phyloP scores from a whole-genome alignment of 805 yeast genomes.

The Starmerella apis region DNA sequence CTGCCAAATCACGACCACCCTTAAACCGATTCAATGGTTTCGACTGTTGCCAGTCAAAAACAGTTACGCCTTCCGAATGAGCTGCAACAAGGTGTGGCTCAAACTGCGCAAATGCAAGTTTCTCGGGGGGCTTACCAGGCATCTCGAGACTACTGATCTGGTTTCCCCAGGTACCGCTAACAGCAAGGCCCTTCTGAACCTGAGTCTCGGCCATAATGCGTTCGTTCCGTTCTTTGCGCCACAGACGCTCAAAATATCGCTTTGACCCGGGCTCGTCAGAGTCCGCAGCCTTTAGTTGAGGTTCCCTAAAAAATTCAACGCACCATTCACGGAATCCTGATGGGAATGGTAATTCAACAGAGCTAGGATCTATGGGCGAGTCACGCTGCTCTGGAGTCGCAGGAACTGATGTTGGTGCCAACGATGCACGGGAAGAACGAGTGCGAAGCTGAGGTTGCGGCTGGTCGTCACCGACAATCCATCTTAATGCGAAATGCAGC shows the following conservation, averaged over 20 bases:
- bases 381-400: not conserved
- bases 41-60: conserved; percentile 74
- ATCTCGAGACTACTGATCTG: conserved; percentile 54
- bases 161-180: conserved; percentile 77
- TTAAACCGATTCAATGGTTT: conserved; percentile 52
- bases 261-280: conserved; percentile 86
- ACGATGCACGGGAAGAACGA: not conserved
- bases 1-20: conserved; percentile 82
- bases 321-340: conserved; percentile 36
- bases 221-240: conserved; percentile 89
- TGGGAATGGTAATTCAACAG: conserved; percentile 28
- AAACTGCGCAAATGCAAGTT: conserved; percentile 77
- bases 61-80: conserved; percentile 69
- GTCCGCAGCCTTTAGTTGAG: conserved; percentile 79
- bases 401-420: not conserved
- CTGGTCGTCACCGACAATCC: conserved; percentile 13
- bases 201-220: conserved; percentile 78
- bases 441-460: not conserved
- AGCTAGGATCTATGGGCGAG: not conserved
- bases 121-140: conserved; percentile 19
- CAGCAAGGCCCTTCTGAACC: conserved; percentile 71
- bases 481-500: conserved; percentile 8
- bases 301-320: conserved; percentile 90
- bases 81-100: conserved; percentile 70
- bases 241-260: conserved; percentile 66